Base-by-base conservation (phyloP, 768 basidiomycete species). In the Rhodotorula diobovata region DNA sequence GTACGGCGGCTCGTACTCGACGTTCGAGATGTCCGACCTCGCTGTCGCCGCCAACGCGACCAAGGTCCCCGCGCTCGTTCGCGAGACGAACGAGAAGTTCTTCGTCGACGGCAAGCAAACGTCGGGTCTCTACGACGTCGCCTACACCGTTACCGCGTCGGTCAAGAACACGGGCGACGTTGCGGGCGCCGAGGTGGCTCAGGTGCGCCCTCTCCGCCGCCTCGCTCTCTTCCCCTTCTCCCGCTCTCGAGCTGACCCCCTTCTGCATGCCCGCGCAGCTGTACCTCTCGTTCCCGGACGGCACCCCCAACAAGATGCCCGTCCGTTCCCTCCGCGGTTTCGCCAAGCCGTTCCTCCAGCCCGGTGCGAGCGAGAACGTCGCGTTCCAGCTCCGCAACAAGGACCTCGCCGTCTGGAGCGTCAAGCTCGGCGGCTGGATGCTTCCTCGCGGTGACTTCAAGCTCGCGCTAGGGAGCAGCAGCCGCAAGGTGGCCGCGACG, bases 371-470 rank as follows among this genome's bases (percentile, higher is more conserved):
- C 34, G 81, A 81, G 75, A 59, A 21, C 63, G 65, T 70, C 61
- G 66, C 32, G 51, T 81, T 58, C 76, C 50, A 77, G 83, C 68
- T 82, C 80, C 57, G 70, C 53, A 63, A 71, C 66, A 71, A 71
- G 62, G 70, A 71, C n/a, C 61, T 71, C 70, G 46, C 70, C 7
- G 57, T 54, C n/a, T 71, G 56, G 56, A 61, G 68, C 57, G 63
- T 63, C 25, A 53, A 18, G 2, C 21, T 41, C 32, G 71, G 67
- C 55, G 64, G 66, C 5, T 78, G 77, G 77, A 39, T 48, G 21
- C 35, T 71, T 10, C 74, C 76, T 6, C 16, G 30, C 32, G 77
- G 76, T 32, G 56, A 67, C 8, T 78, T 70, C 61, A 66, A 45
- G 37, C 61, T 70, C 39, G 57, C 63, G 41, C 73, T 76, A 43